These are phyloP conservation scores for Botrytis hyacinthi DNA, from an alignment of 2,329 filamentous ascomycete species.

Conservation along the genomic window DNA sequence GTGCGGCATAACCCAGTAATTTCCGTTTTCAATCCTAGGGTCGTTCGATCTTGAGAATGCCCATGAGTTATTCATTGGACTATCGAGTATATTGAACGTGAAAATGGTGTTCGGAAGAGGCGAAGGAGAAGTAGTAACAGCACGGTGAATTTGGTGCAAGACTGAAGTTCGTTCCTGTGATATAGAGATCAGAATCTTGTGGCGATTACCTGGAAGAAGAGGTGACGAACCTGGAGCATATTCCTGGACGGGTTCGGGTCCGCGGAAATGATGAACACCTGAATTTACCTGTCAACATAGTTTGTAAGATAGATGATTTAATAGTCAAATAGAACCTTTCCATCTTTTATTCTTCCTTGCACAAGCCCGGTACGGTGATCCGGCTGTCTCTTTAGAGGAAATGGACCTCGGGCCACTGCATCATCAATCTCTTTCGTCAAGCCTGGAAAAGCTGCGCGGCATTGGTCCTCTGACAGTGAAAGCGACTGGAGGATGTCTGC, in stretches of 20 bases:
- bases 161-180: constrained; percentile 49
- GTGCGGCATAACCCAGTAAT: constrained; percentile 53
- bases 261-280: constrained; percentile 48
- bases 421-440: constrained; percentile 48
- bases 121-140: constrained; percentile 48
- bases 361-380: constrained; percentile 43
- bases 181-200: constrained; percentile 25
- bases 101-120: constrained; percentile 52
- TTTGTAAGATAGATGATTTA: neutral
- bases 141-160: constrained; percentile 53
- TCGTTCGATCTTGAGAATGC: constrained; percentile 49
- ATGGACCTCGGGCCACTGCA: constrained; percentile 46
- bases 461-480: constrained; percentile 45
- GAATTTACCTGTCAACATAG: constrained; percentile 6
- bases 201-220: neutral
- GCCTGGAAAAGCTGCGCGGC: constrained; percentile 46
- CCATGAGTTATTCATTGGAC: constrained; percentile 45
- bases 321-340: constrained; percentile 38
- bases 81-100: constrained; percentile 52
- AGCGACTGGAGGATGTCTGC: constrained; percentile 21
- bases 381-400: constrained; percentile 41
- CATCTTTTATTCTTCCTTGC: constrained; percentile 45
- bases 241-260: constrained; percentile 44
- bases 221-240: constrained; percentile 42
- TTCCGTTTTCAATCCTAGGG: constrained; percentile 37